Evolutionary conservation across 2,329 filamentous ascomycete species (phyloP).

Genomic region (Hymenoscyphus infarciens): DNA sequence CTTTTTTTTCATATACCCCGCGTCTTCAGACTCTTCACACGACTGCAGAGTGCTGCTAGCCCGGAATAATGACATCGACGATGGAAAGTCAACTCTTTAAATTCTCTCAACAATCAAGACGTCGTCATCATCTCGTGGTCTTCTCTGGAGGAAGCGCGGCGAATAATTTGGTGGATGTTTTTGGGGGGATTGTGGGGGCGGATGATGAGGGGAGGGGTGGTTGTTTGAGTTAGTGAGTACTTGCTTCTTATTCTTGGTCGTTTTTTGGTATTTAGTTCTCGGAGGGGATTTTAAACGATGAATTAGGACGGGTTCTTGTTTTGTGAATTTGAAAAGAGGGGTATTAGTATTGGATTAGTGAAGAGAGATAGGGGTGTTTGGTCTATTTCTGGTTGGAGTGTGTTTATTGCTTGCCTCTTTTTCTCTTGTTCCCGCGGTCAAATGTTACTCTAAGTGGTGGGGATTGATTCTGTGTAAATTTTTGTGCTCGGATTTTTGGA

Average conservation of each 20-base stretch:
- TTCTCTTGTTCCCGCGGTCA: too few relatives aligned
- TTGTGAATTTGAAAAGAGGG: neutral
- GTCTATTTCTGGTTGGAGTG: too few relatives aligned
- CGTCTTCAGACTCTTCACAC: too few relatives aligned
- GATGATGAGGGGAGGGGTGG: slow-evolving; percentile 15
- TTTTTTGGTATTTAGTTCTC: neutral
- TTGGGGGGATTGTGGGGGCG: slow-evolving; percentile 51
- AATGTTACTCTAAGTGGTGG: too few relatives aligned
- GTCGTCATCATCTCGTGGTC: slow-evolving; percentile 56
- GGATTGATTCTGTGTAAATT: too few relatives aligned
- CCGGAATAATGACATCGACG: too few relatives aligned
- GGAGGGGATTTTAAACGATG: neutral
- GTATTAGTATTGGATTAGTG: slow-evolving; percentile 47
- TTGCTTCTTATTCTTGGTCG: slow-evolving; percentile 7
- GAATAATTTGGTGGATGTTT: slow-evolving; percentile 90
- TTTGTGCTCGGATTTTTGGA: too few relatives aligned
- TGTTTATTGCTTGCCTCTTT: too few relatives aligned
- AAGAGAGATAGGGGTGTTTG: too few relatives aligned
- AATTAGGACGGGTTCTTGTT: neutral
- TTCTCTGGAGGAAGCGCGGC: slow-evolving; percentile 94
- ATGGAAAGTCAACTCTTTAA: neutral
- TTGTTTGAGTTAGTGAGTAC: slow-evolving; percentile 34
- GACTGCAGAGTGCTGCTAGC: too few relatives aligned
- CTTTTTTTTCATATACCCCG: too few relatives aligned
- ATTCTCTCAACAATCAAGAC: slow-evolving; percentile 17